These are phyloP conservation scores for Backusella macrospora DNA, from an alignment of 192 early-diverging fungal genomes.

Conservation along the genomic window DNA sequence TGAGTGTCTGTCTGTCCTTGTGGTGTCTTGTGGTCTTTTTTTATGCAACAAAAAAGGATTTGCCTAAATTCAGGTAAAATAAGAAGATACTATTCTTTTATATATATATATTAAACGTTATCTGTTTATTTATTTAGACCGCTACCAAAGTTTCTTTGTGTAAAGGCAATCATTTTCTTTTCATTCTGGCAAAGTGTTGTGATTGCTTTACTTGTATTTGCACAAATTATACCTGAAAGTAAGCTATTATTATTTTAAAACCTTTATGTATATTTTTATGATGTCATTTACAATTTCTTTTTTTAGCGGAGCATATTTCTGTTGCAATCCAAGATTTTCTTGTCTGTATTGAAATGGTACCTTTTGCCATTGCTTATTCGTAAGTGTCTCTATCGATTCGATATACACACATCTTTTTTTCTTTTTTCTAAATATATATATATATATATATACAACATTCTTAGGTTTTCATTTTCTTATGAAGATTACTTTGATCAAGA, in stretches of 20 bases:
- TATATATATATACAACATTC: not conserved
- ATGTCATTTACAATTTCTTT: conserved; percentile 22
- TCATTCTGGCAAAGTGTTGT: conserved; percentile 92
- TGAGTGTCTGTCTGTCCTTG: conserved; percentile 82
- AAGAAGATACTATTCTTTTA: too few species aligned
- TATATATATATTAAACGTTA: conserved; percentile 25
- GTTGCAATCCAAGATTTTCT: conserved; percentile 88
- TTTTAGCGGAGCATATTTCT: conserved; percentile 64
- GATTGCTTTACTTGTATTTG: conserved; percentile 78
- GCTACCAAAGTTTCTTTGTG: conserved; percentile 91
- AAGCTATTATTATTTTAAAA: conserved; percentile 31
- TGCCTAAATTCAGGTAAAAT: conserved; percentile 68
- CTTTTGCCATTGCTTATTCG: conserved; percentile 79
- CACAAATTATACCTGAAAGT: conserved; percentile 75
- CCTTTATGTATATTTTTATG: conserved; percentile 14
- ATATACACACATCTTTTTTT: conserved; percentile 21
- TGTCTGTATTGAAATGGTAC: conserved; percentile 90
- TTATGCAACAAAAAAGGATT: conserved; percentile 73
- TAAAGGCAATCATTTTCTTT: conserved; percentile 94
- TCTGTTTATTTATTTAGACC: conserved; percentile 55
- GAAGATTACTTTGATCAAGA: conserved; percentile 73
- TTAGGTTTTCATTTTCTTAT: conserved; percentile 76
- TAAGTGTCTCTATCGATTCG: conserved; percentile 38
- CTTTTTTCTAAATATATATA: conserved; percentile 62
- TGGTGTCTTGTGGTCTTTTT: conserved; percentile 91